Conservation (phyloP, 2,329 filamentous ascomycete genomes). For the Xylariales sp. region DNA sequence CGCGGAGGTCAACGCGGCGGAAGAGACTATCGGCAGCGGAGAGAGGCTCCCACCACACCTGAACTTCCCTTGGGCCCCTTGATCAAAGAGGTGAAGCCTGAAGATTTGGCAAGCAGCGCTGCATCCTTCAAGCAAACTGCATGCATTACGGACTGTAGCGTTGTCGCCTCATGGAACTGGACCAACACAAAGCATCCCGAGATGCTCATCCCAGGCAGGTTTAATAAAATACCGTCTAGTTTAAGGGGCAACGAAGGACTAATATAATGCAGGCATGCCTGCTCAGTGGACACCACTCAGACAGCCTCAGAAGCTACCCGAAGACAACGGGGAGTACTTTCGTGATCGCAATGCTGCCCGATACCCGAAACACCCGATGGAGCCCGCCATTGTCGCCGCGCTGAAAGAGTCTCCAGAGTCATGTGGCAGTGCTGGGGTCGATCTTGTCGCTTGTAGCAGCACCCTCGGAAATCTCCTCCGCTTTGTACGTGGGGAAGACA, state of each 20-base stretch:
- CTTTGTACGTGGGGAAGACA: slow-evolving; percentile 42
- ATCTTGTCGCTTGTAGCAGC: slow-evolving; percentile 57
- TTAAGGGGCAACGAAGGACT: slow-evolving; percentile 7
- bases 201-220: slow-evolving; percentile 30
- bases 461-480: slow-evolving; percentile 58
- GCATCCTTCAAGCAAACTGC: not conserved
- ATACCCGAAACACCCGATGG: slow-evolving; percentile 44
- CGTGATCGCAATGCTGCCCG: slow-evolving; percentile 50
- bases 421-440: slow-evolving; percentile 27
- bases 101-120: not conserved
- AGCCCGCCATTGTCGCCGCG: slow-evolving; percentile 42
- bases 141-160: slow-evolving; percentile 5
- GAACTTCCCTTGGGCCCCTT: slow-evolving; percentile 8
- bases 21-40: not conserved
- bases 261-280: slow-evolving; percentile 36
- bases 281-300: slow-evolving; percentile 43
- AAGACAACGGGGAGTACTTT: slow-evolving; percentile 46
- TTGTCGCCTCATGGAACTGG: slow-evolving; percentile 35
- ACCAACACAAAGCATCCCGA: slow-evolving; percentile 19
- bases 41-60: not conserved
- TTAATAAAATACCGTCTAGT: not conserved
- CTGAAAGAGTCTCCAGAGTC: slow-evolving; percentile 12
- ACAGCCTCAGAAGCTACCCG: slow-evolving; percentile 26
- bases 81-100: slow-evolving; percentile 2
- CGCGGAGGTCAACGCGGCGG: not conserved